Conservation (phyloP, 768 basidiomycete genomes). For the Xerocomellus chrysenteron region DNA sequence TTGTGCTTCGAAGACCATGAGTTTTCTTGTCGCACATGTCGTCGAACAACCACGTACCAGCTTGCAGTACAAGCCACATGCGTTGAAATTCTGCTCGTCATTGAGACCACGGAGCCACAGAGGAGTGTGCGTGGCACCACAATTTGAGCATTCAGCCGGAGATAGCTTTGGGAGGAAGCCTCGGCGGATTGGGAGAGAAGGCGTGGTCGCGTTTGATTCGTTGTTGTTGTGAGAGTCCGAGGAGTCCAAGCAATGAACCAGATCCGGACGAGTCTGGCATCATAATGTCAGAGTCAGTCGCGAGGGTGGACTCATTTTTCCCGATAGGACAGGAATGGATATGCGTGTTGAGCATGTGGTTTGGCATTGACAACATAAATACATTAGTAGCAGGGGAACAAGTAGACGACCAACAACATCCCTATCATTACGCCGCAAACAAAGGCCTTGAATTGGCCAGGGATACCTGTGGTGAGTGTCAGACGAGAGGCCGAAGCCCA, state of each 20-base stretch:
- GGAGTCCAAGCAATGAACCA: slow-evolving; percentile 10
- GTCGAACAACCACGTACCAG: slow-evolving; percentile 47
- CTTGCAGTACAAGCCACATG: slow-evolving; percentile 86
- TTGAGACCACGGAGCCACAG: slow-evolving; percentile 85
- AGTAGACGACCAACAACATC: no score
- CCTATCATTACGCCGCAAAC: no score
- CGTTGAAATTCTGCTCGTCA: slow-evolving; percentile 87
- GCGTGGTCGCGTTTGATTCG: slow-evolving; percentile 17
- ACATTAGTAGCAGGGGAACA: no score
- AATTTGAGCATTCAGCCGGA: slow-evolving; percentile 81
- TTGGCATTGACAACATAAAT: no score
- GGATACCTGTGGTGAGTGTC: no score
- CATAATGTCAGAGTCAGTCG: slow-evolving; percentile 20
- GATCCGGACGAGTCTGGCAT: slow-evolving; percentile 29
- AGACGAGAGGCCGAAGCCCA: no score
- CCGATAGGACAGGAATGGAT: neutral
- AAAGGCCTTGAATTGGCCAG: no score
- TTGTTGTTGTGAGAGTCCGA: slow-evolving; percentile 2
- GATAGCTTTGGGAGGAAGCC: slow-evolving; percentile 50
- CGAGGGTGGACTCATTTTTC: slow-evolving; percentile 7
- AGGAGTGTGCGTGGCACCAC: slow-evolving; percentile 85
- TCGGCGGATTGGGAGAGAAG: slow-evolving; percentile 42
- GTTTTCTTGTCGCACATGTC: neutral
- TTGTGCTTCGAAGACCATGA: slow-evolving; percentile 56
- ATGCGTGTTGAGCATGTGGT: no score